These are phyloP conservation scores for Urochloa ruziziensis DNA, from an alignment of 176 grass and related monocot genomes.

Conservation along the genomic window DNA sequence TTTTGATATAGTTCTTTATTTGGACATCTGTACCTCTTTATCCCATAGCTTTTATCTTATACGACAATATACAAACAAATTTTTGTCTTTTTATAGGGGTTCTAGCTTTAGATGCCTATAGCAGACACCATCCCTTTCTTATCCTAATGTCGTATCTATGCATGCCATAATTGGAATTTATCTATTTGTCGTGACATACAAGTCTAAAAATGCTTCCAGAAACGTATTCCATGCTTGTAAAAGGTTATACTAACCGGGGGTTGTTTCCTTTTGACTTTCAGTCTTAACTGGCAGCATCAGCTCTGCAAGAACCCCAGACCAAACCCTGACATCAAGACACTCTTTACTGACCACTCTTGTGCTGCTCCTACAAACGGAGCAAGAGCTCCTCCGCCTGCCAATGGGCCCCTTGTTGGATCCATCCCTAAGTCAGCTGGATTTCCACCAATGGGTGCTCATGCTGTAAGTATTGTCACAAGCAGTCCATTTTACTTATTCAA, in stretches of 20 bases:
- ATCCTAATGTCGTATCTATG: neutral
- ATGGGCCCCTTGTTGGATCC: slow-evolving; percentile 90
- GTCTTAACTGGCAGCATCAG: slow-evolving; percentile 99
- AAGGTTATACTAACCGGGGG: slow-evolving; percentile 12
- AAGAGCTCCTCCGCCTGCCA: slow-evolving; percentile 72
- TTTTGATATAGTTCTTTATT: neutral
- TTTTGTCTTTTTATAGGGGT: neutral
- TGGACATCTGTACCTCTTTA: neutral
- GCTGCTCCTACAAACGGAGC: slow-evolving; percentile 83
- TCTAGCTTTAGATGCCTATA: neutral
- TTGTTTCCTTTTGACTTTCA: slow-evolving; percentile 33
- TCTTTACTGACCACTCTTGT: slow-evolving; percentile 98
- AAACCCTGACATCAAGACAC: slow-evolving; percentile 98
- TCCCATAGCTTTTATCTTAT: neutral
- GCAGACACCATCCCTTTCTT: neutral
- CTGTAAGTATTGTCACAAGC: slow-evolving; percentile 44
- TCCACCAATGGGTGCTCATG: slow-evolving; percentile 90
- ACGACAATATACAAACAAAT: neutral
- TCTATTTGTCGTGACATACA: slow-evolving; percentile 15
- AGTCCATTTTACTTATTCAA: neutral
- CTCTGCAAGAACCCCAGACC: slow-evolving; percentile 99
- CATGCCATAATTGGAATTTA: slow-evolving; percentile 22
- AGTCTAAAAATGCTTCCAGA: neutral
- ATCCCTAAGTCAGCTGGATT: slow-evolving; percentile 92
- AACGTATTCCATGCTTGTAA: neutral